Percentiles rank a stretch among this genome's conserved stretches.
These are phyloP conservation scores for Stagonosporopsis rhizophila DNA, from an alignment of 2,329 filamentous ascomycete species.

Conservation along the genomic window DNA sequence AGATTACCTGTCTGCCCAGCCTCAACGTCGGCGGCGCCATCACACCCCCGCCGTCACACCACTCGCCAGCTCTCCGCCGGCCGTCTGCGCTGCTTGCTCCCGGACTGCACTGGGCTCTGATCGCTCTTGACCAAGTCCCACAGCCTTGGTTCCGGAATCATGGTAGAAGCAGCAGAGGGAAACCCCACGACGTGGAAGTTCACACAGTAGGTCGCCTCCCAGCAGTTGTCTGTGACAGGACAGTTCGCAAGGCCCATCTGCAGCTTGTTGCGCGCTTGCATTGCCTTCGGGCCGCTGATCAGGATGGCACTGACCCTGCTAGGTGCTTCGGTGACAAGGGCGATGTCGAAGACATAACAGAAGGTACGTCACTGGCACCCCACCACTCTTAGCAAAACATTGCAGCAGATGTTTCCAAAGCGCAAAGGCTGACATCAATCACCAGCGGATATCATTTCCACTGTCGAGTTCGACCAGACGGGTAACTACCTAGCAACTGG, in stretches of 20 bases:
- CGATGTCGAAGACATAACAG: conserved; percentile 98
- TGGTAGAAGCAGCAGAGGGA: conserved; percentile 95
- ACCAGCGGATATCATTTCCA: conserved; percentile 87
- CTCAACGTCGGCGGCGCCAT: conserved; percentile 42
- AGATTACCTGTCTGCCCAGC: conserved; percentile 31
- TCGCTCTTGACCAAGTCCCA: conserved; percentile 25
- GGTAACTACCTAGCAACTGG: conserved; percentile 90
- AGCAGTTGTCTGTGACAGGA: not conserved
- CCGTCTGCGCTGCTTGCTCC: conserved; percentile 15
- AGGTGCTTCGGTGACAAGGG: conserved; percentile 99
- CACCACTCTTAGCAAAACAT: conserved; percentile 1
- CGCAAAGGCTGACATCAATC: conserved; percentile 21
- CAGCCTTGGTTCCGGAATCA: conserved; percentile 61
- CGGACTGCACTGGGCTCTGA: conserved; percentile 20
- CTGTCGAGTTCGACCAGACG: conserved; percentile 88
- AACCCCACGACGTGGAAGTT: conserved; percentile 99
- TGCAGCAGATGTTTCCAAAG: not conserved
- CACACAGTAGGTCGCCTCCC: conserved; percentile 77
- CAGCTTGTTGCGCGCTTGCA: conserved; percentile 3
- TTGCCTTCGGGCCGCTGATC: conserved; percentile 1
- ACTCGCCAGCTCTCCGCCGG: conserved; percentile 21
- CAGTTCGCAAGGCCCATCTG: not conserved
- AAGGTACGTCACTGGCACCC: conserved; percentile 66
- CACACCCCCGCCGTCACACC: conserved; percentile 23
- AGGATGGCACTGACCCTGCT: conserved; percentile 31